phyloP scores from a whole-genome alignment of 768 basidiomycete species.

The Rhodotorula paludigena region DNA sequence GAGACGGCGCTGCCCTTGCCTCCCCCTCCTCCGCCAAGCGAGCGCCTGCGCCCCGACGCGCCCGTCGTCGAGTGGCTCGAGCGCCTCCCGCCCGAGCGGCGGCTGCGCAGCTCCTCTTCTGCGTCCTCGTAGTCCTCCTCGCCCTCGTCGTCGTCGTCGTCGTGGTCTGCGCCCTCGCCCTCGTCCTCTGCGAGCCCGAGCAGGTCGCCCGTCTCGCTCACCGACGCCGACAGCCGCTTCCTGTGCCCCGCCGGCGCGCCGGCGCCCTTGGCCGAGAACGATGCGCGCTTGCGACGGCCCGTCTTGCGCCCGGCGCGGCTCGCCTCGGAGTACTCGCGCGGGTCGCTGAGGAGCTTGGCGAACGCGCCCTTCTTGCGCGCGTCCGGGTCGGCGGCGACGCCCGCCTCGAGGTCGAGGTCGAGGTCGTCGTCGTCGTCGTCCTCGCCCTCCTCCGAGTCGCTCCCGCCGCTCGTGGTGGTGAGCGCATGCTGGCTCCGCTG shows the following conservation, averaged over 20 bases:
- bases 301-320: slow-evolving; percentile 24
- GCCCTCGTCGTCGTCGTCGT: background rate
- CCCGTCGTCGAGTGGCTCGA: too few relatives aligned
- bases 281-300: background rate
- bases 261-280: background rate
- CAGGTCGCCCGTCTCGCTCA: slow-evolving; percentile 32
- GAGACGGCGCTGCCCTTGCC: too few relatives aligned
- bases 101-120: too few relatives aligned
- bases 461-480: slow-evolving; percentile 12
- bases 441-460: slow-evolving; percentile 27
- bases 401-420: too few relatives aligned
- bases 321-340: slow-evolving; percentile 32
- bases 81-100: too few relatives aligned
- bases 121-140: too few relatives aligned
- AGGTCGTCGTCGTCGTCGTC: slow-evolving; percentile 15
- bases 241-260: background rate
- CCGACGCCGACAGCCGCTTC: background rate
- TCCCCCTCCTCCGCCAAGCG: slow-evolving; percentile 58
- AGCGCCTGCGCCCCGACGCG: slow-evolving; percentile 48
- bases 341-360: slow-evolving; percentile 23
- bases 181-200: slow-evolving; percentile 44
- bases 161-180: background rate
- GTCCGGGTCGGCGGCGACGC: background rate
- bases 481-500: background rate
- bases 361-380: slow-evolving; percentile 23